Percentiles rank a stretch among this genome's conserved stretches.
Conservation (phyloP, 78 protist species). For the Dictyostelium brefeldianum region DNA sequence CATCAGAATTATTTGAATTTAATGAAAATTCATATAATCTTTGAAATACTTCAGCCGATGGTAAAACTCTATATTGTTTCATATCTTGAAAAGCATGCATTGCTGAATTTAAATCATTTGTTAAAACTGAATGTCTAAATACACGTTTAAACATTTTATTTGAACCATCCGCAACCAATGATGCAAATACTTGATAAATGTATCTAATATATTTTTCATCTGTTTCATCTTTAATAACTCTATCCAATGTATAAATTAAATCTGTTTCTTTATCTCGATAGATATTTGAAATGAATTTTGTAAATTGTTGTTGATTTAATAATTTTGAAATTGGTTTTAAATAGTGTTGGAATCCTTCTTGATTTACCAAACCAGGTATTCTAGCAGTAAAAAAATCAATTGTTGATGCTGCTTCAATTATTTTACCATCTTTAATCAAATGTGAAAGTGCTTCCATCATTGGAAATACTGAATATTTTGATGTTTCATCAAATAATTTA, state of each 20-base stretch:
- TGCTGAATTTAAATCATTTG: too few relatives aligned
- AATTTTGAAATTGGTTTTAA: not conserved
- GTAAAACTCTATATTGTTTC: not conserved
- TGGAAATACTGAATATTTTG: not conserved
- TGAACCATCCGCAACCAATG: too few relatives aligned
- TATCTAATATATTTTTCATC: not conserved
- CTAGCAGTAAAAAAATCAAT: not conserved
- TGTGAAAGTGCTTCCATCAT: not conserved
- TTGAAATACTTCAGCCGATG: not conserved
- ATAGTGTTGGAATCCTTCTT: not conserved
- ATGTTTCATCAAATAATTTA: too few relatives aligned
- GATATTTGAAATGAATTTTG: too few relatives aligned
- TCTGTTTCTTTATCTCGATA: too few relatives aligned
- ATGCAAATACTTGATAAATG: too few relatives aligned
- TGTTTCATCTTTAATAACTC: not conserved
- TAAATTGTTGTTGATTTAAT: too few relatives aligned
- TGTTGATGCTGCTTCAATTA: not conserved
- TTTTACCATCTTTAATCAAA: too few relatives aligned
- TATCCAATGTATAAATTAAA: too few relatives aligned
- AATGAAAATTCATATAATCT: not conserved
- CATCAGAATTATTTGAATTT: not conserved
- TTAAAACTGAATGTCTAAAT: too few relatives aligned
- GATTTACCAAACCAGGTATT: not conserved
- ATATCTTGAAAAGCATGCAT: too few relatives aligned
- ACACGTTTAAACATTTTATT: too few relatives aligned